Percentiles rank a stretch among this genome's conserved stretches.
These are phyloP conservation scores for Ramaria rubella DNA, from an alignment of 768 basidiomycete genomes.

Conservation along the genomic window DNA sequence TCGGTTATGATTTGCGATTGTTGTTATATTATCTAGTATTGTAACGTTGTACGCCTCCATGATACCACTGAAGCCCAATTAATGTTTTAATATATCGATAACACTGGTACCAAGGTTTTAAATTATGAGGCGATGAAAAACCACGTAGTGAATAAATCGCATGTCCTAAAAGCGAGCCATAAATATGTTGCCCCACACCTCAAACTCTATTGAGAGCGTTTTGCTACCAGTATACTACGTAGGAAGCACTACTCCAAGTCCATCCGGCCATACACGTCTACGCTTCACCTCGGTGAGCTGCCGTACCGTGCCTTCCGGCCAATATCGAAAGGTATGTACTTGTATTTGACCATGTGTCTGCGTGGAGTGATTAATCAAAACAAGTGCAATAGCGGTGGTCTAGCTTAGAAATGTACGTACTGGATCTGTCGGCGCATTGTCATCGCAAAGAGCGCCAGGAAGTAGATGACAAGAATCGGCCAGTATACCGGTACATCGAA, in stretches of 20 bases:
- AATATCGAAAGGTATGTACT: conserved; percentile 92
- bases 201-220: too few species aligned
- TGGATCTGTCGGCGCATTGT: conserved; percentile 97
- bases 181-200: too few species aligned
- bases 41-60: conserved; percentile 1
- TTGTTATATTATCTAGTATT: conserved; percentile 6
- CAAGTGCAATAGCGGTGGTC: conserved; percentile 2
- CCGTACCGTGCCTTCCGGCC: conserved; percentile 91
- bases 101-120: too few species aligned
- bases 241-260: too few species aligned
- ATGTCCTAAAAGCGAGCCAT: too few species aligned
- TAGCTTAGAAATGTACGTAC: conserved; percentile 41
- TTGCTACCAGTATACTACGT: too few species aligned
- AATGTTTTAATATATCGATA: too few species aligned
- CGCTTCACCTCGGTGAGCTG: conserved; percentile 11
- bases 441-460: conserved; percentile 87
- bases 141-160: too few species aligned
- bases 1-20: background rate
- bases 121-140: too few species aligned
- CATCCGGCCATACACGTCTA: background rate
- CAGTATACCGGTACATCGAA: conserved; percentile 99
- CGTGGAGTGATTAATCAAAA: background rate
- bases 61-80: background rate
- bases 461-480: conserved; percentile 97
- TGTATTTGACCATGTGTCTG: conserved; percentile 99